phyloP scores from a whole-genome alignment of 2,329 filamentous ascomycete genomes.

The Xylariaceae sp. region DNA sequence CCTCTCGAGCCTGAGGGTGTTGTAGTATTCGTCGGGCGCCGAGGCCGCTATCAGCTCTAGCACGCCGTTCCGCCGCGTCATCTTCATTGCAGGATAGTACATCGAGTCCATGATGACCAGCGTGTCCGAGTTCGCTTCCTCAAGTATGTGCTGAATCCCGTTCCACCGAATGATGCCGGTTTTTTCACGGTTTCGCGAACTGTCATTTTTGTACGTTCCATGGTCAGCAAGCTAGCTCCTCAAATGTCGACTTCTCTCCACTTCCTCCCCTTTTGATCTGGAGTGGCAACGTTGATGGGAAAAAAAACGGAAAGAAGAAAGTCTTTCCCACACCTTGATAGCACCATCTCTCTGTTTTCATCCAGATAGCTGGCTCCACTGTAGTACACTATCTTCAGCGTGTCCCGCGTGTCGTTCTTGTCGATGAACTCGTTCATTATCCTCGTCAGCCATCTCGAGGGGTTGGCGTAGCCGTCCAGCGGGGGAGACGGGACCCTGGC shows the following conservation, averaged over 20 bases:
- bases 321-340: constrained; percentile 53
- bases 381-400: constrained; percentile 55
- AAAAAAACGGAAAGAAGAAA: too few species aligned
- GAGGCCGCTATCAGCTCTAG: constrained; percentile 53
- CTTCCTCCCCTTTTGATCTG: too few species aligned
- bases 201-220: too few species aligned
- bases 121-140: constrained; percentile 50
- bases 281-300: too few species aligned
- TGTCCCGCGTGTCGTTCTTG: constrained; percentile 48
- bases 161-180: constrained; percentile 49
- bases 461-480: constrained; percentile 42
- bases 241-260: background rate
- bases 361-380: constrained; percentile 51
- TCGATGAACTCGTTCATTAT: constrained; percentile 49
- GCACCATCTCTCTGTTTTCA: constrained; percentile 50
- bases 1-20: constrained; percentile 42
- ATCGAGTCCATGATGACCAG: constrained; percentile 55
- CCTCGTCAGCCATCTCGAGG: constrained; percentile 49
- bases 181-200: constrained; percentile 42
- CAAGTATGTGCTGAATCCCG: constrained; percentile 50
- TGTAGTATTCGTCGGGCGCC: constrained; percentile 46
- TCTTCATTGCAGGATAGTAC: constrained; percentile 50
- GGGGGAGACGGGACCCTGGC: constrained; percentile 44
- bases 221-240: constrained; percentile 18
- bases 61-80: constrained; percentile 47